Base-by-base conservation (phyloP, 73 alveolate genomes). In the Paramecium pentaurelia region DNA sequence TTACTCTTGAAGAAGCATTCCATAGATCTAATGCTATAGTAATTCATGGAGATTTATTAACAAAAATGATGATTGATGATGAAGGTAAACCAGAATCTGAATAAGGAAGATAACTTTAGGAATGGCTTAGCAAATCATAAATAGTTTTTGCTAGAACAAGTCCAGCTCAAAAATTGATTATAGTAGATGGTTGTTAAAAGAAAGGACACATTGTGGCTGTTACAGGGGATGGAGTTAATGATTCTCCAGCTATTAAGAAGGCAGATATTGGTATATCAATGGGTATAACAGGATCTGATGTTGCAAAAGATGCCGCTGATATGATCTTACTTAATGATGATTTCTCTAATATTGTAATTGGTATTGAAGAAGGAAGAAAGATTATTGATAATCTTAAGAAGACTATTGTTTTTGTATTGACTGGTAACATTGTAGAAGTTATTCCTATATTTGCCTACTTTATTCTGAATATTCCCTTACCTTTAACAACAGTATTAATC, bases 71-170 rank as follows among this genome's bases (percentile, higher is more conserved):
- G 42, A 94, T 92, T 44, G 97, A 96, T 80, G 95, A 94, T 58
- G 86, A 77, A 18, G 98, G 95, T 22, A 93, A 95, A 10, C 71
- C 95, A 28, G 97, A 95, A 42, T 94, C 91, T 4, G 97, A 96
- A 60, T 94, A 94, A 86, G 97, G 97, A 18, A 92, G 95, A 84
- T 87, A 85, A 86, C 77, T 95, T 20, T 51, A 64, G 1, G 93
- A 93, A 36, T 96, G 97, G 97, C 88, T 96, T 59, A 30, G 80
- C 11, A 95, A 96, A 83, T 86, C 96, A 59, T 99, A 98, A 86
- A 97, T 96, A 58, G 99, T 97, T 3, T 98, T 98, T 95, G 99
- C 99, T 0, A 95, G 99, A 95, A 98, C 99, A 54, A 96, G 99
- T 60, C 99, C 99, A 18, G 97, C 99, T 49, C 95, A 98, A 92